Evolutionary conservation across 2,329 filamentous ascomycete genomes (phyloP), one percentile per base, ranked within the genome.

Genomic region (Ceratocystiopsis brevicomis): DNA sequence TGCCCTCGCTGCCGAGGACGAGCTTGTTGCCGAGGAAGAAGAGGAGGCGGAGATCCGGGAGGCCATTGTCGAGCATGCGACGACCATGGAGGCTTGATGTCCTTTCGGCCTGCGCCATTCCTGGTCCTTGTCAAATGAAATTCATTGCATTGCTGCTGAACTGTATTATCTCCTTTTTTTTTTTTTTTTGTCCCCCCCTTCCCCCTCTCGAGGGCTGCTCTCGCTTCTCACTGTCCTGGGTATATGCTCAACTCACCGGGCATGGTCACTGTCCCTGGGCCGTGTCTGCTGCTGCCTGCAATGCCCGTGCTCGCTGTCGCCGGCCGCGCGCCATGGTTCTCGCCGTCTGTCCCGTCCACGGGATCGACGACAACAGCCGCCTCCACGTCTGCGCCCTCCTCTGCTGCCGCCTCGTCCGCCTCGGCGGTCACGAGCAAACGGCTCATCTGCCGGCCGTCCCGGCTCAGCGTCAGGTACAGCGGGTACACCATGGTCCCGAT

Each of bases 351-450:
- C 25, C 8, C 10, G 21, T 8, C 21, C 16, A 8, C 37, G 11
- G n/a, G 6, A 16, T 38, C 66, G 58, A 15, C 67, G 45, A 77
- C 63, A 49, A 80, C 74, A 43, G 76, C 73, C 38, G 71, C 44
- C 44, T 71, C 66, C 56, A 93, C 87, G 52, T 92, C 85, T 75
- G 93, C 80, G 48, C 95, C 76, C 59, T 96, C 87, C 59, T 93
- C 88, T 48, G 86, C 88, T 50, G 77, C 90, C 50, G 77, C 90
- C 50, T 65, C 66, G 66, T 92, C 90, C 51, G 71, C 59, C 48
- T 35, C 33, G 12, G 4, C 78, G 55, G 85, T 86, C 51, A 88
- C 84, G 21, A 90, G 87, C 54, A 96, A 84, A 37, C 96, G 71
- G 64, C 95, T 96, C 47, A 81, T 84, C 12, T 45, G 47, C 34